These are phyloP conservation scores for Phaseolus lunatus DNA, from an alignment of 306 rosid genomes.

Conservation along the genomic window DNA sequence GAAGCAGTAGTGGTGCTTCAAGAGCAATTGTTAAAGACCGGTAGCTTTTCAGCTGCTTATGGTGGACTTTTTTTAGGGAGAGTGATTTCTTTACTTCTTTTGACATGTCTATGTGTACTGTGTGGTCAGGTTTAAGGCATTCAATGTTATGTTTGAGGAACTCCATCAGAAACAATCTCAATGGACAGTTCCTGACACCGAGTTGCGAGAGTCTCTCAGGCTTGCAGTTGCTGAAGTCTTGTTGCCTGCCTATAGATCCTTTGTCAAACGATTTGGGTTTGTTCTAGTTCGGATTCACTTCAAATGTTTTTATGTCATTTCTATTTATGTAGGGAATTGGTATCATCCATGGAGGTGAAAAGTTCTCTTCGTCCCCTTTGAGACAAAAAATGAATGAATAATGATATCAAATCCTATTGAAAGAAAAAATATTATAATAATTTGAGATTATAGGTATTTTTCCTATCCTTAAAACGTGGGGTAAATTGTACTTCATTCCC, in stretches of 20 bases:
- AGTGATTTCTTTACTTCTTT: constrained; percentile 11
- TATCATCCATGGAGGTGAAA: constrained; percentile 14
- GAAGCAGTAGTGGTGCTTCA: constrained; percentile 90
- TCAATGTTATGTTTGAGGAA: constrained; percentile 90
- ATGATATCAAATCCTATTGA: constrained; percentile 18
- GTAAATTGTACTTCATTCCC: neutral
- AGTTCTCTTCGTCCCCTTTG: neutral
- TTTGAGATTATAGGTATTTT: neutral
- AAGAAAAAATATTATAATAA: neutral
- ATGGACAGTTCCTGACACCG: constrained; percentile 93
- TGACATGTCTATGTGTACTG: constrained; percentile 13
- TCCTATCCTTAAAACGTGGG: neutral
- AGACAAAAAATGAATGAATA: neutral
- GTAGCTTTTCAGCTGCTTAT: constrained; percentile 45
- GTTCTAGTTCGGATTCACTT: constrained; percentile 45
- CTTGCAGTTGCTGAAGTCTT: constrained; percentile 96
- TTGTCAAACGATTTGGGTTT: constrained; percentile 84
- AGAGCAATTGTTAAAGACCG: constrained; percentile 92
- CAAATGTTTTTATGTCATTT: constrained; percentile 13
- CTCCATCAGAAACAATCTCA: constrained; percentile 97
- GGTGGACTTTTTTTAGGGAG: neutral
- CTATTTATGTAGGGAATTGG: neutral
- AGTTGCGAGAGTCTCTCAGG: constrained; percentile 92
- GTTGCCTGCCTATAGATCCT: constrained; percentile 92
- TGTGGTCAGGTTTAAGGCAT: constrained; percentile 74